Conservation (phyloP, 495 filamentous ascomycete species). For the Aspergillus olivimuriae region DNA sequence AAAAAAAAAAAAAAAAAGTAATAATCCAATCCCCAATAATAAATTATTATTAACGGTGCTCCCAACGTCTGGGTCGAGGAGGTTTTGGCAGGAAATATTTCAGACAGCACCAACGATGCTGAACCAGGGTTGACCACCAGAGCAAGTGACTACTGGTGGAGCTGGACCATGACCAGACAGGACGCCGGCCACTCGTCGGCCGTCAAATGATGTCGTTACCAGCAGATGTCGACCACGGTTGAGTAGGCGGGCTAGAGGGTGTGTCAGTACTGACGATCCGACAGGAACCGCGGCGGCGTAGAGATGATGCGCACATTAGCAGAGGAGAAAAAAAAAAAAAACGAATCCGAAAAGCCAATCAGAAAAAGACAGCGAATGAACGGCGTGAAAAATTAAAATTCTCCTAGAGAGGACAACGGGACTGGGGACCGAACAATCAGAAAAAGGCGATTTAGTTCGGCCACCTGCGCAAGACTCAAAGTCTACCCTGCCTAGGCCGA, state of each 20-base stretch:
- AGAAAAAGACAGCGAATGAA: no score
- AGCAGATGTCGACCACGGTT: conserved; percentile 29
- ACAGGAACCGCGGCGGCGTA: conserved; percentile 22
- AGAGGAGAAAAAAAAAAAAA: no score
- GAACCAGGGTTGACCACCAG: conserved; percentile 14
- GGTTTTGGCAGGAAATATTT: conserved; percentile 5
- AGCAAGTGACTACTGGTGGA: conserved; percentile 18
- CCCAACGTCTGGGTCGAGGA: neutral
- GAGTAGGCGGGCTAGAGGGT: conserved; percentile 16
- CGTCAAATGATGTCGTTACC: conserved; percentile 14
- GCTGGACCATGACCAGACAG: conserved; percentile 16
- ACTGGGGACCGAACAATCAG: neutral
- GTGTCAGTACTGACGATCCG: conserved; percentile 26
- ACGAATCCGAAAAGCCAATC: no score
- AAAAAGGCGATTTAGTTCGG: conserved; percentile 20
- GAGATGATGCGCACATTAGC: conserved; percentile 35
- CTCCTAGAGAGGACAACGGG: conserved; percentile 33
- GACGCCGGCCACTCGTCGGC: conserved; percentile 15
- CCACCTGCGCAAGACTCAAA: conserved; percentile 23
- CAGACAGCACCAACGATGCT: neutral
- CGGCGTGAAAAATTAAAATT: conserved; percentile 30
- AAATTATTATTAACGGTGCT: neutral
- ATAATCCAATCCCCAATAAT: neutral
- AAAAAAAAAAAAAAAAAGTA: conserved; percentile 3
- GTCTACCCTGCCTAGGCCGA: conserved; percentile 17